Percentiles rank a stretch among this genome's conserved stretches.
Conservation (phyloP, 352 stramenopile species). For the Phytopythium ostracodes region DNA sequence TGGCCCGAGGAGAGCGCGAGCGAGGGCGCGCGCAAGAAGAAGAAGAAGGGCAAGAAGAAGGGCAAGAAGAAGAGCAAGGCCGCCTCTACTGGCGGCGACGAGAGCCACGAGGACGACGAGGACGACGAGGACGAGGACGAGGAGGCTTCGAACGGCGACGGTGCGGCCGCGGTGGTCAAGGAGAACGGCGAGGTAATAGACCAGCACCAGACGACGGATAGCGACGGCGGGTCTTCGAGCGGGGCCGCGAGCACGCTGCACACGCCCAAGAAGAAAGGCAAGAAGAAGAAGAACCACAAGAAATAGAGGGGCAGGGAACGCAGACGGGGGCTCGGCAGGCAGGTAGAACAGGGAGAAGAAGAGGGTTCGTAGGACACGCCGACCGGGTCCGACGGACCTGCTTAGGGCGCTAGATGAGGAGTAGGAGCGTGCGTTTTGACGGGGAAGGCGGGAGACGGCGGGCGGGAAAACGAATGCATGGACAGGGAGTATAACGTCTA, state of each 20-base stretch:
- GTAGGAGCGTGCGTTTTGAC: constrained; percentile 6
- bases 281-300: constrained; percentile 10
- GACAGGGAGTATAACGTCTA: constrained; percentile 6
- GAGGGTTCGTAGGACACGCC: background rate
- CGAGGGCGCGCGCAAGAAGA: constrained; percentile 62
- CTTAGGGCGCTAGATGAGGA: constrained; percentile 2
- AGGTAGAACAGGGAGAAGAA: background rate
- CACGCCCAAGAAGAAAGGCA: constrained; percentile 10
- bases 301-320: constrained; percentile 7
- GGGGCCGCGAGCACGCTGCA: background rate
- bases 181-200: constrained; percentile 10
- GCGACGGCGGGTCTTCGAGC: constrained; percentile 1
- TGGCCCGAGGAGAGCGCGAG: constrained; percentile 63
- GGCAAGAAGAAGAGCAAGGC: constrained; percentile 26
- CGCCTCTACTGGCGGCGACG: constrained; percentile 2
- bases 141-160: background rate
- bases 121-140: constrained; percentile 9
- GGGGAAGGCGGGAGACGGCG: background rate
- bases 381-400: background rate
- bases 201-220: background rate
- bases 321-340: background rate
- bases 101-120: constrained; percentile 9
- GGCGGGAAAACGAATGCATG: background rate
- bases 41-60: constrained; percentile 73
- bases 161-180: background rate